Evolutionary conservation across 169 alveolate species (phyloP), one percentile per base, ranked within the genome.

Genomic region (Cryptosporidium bovis): DNA sequence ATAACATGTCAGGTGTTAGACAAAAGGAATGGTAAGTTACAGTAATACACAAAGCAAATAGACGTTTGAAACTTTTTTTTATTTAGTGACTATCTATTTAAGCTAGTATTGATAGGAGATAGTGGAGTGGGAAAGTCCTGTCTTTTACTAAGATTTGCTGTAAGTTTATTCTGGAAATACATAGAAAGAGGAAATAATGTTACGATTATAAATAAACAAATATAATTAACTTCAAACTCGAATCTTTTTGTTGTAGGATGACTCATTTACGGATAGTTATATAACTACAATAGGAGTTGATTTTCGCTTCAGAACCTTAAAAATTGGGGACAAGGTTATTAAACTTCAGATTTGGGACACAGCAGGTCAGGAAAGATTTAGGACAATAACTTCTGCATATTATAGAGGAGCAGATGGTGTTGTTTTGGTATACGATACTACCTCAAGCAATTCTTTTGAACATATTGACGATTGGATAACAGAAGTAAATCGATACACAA

Each of bases 61-160:
- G n/a, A 69, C 1, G 18, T 33, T 29, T 69, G 48, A 24, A 90
- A 55, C 77, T 65, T 18, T 40, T 16, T 51, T 46, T 15, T 58
- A 13, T 62, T 36, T 62, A 77, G 87, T 90, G 99, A 98, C 90
- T 96, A 95, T 83, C 94, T 98, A 36, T 98, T 97, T 94, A 98
- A 98, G 93, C 93, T 98, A 68, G 98, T 98, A 64, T 95, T 98
- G 13, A 95, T 98, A 66, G 99, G 99, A 12, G 99, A 98, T 84
- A 94, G 99, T 34, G 99, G 99, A 18, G 99, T 97, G 0, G 99
- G 99, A 33, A 98, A 98, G 84, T 96, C 99, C 7, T 97, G 99
- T 65, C 93, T 98, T 56, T 93, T 98, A 15, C 95, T 97, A 69
- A 93, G 99, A 34, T 98, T 98, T 69, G 97, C 99, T 24, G 97